These are phyloP conservation scores for Telopea speciosissima DNA, from an alignment of 177 flowering plant genomes.

Conservation along the genomic window DNA sequence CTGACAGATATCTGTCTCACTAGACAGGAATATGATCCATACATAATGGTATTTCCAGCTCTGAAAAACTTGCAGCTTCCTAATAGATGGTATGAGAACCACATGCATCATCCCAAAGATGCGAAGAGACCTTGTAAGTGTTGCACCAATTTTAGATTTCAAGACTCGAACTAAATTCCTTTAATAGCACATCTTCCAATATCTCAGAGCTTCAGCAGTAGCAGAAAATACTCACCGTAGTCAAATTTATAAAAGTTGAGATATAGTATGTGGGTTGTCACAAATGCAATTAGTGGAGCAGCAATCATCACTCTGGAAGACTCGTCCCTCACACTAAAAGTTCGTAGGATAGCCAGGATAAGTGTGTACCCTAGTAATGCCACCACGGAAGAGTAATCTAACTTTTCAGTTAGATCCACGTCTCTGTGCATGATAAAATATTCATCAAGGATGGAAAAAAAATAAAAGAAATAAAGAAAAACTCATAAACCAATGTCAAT, in stretches of 20 bases:
- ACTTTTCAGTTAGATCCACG: constrained; percentile 73
- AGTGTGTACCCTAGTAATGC: constrained; percentile 67
- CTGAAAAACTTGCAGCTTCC: background rate
- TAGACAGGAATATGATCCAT: background rate
- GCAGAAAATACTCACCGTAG: constrained; percentile 42
- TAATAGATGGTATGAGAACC: background rate
- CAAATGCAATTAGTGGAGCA: constrained; percentile 77
- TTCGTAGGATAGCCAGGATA: constrained; percentile 53
- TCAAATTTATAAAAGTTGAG: constrained; percentile 72
- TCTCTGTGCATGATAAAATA: constrained; percentile 45
- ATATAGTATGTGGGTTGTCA: constrained; percentile 80
- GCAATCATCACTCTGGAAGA: constrained; percentile 83
- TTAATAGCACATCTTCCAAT: background rate
- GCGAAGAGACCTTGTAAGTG: background rate
- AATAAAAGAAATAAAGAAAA: background rate
- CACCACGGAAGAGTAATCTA: constrained; percentile 73
- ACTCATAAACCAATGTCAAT: background rate
- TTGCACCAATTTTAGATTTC: background rate
- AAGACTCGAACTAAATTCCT: background rate
- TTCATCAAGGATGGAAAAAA: background rate
- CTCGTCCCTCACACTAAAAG: constrained; percentile 62
- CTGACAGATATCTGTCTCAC: background rate
- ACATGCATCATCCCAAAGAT: background rate
- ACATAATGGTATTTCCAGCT: background rate
- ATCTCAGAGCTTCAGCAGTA: background rate